Conservation (phyloP, 352 stramenopile species). For the Pythium guiyangense region DNA sequence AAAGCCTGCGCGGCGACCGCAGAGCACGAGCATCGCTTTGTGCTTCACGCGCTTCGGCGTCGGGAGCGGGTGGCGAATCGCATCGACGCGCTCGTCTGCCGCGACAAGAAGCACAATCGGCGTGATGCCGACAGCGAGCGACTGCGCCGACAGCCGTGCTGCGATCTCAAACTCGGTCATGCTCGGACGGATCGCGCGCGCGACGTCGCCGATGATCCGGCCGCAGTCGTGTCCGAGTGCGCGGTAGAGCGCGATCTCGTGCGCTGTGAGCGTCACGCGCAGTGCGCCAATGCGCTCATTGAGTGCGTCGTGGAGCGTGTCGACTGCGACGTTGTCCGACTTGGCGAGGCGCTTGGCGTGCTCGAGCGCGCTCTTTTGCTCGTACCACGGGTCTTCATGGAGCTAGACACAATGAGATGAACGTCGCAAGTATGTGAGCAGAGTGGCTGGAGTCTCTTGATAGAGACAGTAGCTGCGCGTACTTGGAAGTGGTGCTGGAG, state of each 20-base stretch:
- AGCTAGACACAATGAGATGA: too few relatives aligned
- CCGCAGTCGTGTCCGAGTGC: conserved; percentile 53
- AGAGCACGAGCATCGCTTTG: conserved; percentile 78
- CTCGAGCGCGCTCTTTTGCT: conserved; percentile 20
- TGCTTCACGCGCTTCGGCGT: conserved; percentile 65
- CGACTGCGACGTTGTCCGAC: conserved; percentile 30
- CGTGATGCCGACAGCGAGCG: conserved; percentile 42
- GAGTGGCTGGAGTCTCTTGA: too few relatives aligned
- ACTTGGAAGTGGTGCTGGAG: conserved; percentile 38
- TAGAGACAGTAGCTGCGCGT: neutral
- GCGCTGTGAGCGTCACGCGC: conserved; percentile 38
- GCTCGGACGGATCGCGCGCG: conserved; percentile 29
- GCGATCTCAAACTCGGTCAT: conserved; percentile 60
- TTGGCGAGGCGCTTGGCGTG: conserved; percentile 34
- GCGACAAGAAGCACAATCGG: conserved; percentile 57
- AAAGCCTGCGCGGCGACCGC: conserved; percentile 53
- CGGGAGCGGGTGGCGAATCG: conserved; percentile 60
- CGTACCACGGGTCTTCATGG: conserved; percentile 55
- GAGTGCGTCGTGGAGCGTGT: conserved; percentile 22
- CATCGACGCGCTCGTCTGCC: conserved; percentile 59
- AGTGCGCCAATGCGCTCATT: conserved; percentile 28
- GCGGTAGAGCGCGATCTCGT: conserved; percentile 57
- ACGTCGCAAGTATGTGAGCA: too few relatives aligned
- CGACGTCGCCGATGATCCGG: conserved; percentile 52
- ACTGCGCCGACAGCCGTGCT: conserved; percentile 27